Conservation (phyloP, 2,329 filamentous ascomycete genomes). For the Stachybotrys chlorohalonatus region DNA sequence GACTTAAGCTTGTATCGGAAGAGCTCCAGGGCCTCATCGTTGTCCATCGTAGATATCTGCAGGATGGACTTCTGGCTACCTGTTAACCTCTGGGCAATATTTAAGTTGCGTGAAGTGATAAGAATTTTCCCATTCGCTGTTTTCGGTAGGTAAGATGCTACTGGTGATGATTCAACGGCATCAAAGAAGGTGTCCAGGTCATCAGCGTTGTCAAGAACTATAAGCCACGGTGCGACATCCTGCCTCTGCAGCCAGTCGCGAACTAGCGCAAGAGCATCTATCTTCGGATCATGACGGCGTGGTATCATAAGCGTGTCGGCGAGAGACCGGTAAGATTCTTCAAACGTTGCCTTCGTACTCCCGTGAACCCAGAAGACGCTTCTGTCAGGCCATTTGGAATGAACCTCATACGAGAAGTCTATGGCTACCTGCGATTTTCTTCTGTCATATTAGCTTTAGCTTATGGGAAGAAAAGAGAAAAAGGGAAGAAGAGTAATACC, state of each 20-base stretch:
- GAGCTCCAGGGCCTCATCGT: slow-evolving; percentile 1
- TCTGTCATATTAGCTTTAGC: background rate
- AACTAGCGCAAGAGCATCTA: slow-evolving; percentile 7
- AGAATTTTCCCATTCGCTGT: slow-evolving; percentile 6
- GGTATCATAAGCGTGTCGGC: slow-evolving; percentile 4
- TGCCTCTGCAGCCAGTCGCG: slow-evolving; percentile 8
- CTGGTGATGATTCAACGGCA: background rate
- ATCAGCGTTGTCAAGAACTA: slow-evolving; percentile 11
- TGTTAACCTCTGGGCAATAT: slow-evolving; percentile 6
- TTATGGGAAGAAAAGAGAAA: background rate
- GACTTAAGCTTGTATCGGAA: slow-evolving; percentile 1
- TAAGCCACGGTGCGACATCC: slow-evolving; percentile 10
- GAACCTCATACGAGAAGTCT: slow-evolving; percentile 4
- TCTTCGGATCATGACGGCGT: slow-evolving; percentile 3
- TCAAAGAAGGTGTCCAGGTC: slow-evolving; percentile 4
- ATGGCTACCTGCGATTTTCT: slow-evolving; percentile 10
- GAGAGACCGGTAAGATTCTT: slow-evolving; percentile 5
- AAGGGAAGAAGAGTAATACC: too few relatives aligned
- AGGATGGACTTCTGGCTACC: slow-evolving; percentile 4
- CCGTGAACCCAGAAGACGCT: slow-evolving; percentile 9
- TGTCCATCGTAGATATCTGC: slow-evolving; percentile 1
- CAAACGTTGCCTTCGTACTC: slow-evolving; percentile 3
- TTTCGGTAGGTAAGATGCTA: slow-evolving; percentile 9
- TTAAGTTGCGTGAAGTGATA: slow-evolving; percentile 8
- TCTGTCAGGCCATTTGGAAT: background rate